Percentiles rank a stretch among this genome's conserved stretches.
Conservation (phyloP, 2,329 filamentous ascomycete species). For the Paecilomyces niveus region DNA sequence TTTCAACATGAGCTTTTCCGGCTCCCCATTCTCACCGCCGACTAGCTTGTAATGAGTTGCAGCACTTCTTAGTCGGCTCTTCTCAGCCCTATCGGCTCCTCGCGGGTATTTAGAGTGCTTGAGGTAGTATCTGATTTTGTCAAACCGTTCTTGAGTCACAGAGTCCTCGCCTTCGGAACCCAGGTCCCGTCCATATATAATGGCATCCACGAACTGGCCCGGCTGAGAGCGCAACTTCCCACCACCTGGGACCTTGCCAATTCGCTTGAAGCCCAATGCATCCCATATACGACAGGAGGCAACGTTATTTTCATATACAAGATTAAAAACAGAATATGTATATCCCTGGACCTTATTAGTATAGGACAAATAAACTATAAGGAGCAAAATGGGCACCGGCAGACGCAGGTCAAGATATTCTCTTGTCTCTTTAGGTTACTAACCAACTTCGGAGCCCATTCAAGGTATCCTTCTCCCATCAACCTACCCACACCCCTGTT, state of each 20-base stretch:
- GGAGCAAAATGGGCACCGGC: constrained; percentile 25
- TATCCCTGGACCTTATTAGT: constrained; percentile 54
- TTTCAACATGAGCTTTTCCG: constrained; percentile 86
- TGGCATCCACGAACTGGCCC: constrained; percentile 63
- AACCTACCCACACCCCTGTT: constrained; percentile 68
- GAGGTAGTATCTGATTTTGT: constrained; percentile 97
- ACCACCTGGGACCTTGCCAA: constrained; percentile 70
- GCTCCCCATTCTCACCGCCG: constrained; percentile 39
- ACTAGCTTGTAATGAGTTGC: constrained; percentile 89
- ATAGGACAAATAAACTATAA: neutral
- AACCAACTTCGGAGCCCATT: constrained; percentile 63
- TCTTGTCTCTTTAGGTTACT: constrained; percentile 17
- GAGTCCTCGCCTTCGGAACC: constrained; percentile 67
- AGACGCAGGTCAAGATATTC: constrained; percentile 14
- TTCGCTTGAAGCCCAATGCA: constrained; percentile 83
- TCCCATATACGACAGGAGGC: constrained; percentile 90
- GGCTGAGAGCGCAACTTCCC: constrained; percentile 64
- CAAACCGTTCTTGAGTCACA: constrained; percentile 91
- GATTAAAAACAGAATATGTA: constrained; percentile 87
- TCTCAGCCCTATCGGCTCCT: constrained; percentile 89
- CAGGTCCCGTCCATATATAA: constrained; percentile 64
- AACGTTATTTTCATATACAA: constrained; percentile 90
- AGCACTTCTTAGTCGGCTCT: constrained; percentile 85
- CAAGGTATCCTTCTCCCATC: constrained; percentile 70
- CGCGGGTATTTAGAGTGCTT: constrained; percentile 90